Evolutionary conservation across 352 stramenopile genomes (phyloP), one percentile per base, ranked within the genome.

Genomic region (Pythium scleroteichum): DNA sequence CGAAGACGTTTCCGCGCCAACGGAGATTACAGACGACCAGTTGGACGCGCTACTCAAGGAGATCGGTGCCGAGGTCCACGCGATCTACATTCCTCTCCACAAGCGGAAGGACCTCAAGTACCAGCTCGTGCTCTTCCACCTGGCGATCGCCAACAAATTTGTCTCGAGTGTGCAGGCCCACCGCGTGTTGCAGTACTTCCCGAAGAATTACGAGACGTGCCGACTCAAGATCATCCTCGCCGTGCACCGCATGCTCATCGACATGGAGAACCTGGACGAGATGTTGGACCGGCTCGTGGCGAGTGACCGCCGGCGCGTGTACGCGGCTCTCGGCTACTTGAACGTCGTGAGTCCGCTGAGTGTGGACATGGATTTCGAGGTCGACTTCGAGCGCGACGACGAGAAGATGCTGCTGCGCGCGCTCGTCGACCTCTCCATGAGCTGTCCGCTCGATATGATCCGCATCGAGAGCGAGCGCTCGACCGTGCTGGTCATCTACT

Each of bases 91-190:
- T n/a, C 82, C 82, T 0, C 35, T 82, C n/a, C 75, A 81, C 66
- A 85, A 86, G 50, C 82, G 79, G 7, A 73, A 78, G 40, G 82
- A 91, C 41, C 66, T 91, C 39, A 88, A 87, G 71, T 87, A 88
- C 55, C 82, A 91, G 41, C 68, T 91, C 10, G 51, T 87, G 8
- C 44, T 91, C 4, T 83, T 91, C 42, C 82, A 89, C 47, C 16
- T 87, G 9, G 82, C 79, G 17, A 86, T 91, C 56, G 78, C 71
- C 27, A 65, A 69, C 39, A 53, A 60, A 17, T 78, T 72, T 23
- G 40, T 91, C 32, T 71, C 72, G 17, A 72, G 68, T 27, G 50
- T 61, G 1, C 77, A 87, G 59, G 79, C 74, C 17, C 77, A 88
- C 48, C 67, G 76, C 40, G 68, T 89, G 10, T 60, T 91, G 29